These are phyloP conservation scores for Climacium dendroides DNA, from an alignment of 225 moss, liverwort and hornwort species.

Conservation along the genomic window DNA sequence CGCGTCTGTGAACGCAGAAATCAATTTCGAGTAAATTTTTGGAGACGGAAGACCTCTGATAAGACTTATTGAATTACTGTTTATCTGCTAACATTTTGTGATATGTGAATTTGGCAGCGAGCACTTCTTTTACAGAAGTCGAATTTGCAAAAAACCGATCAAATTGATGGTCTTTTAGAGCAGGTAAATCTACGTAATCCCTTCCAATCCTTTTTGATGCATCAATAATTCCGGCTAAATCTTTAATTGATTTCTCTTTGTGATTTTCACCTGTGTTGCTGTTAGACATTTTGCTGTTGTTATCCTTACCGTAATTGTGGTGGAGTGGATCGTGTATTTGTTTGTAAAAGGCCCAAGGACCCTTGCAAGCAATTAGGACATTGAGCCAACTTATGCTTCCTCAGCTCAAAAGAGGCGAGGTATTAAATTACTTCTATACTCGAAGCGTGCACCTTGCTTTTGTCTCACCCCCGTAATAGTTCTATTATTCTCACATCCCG, in stretches of 20 bases:
- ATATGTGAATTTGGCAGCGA: constrained; percentile 38
- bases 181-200: constrained; percentile 25
- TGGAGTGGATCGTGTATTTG: neutral
- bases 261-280: neutral
- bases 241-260: neutral
- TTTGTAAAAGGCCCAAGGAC: constrained; percentile 56
- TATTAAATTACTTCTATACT: constrained; percentile 25
- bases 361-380: constrained; percentile 77
- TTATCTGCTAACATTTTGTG: neutral
- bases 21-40: neutral
- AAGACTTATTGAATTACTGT: neutral
- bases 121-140: constrained; percentile 76
- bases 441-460: neutral
- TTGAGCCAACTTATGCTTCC: constrained; percentile 76
- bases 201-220: neutral
- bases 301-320: neutral
- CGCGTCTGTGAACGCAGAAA: neutral
- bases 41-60: neutral
- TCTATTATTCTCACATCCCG: neutral
- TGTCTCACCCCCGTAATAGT: neutral
- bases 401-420: constrained; percentile 93
- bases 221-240: neutral
- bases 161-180: constrained; percentile 66
- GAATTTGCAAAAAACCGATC: constrained; percentile 56
- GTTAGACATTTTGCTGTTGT: neutral